phyloP scores from a whole-genome alignment of 768 basidiomycete species.

The Pleurotus pulmonarius region DNA sequence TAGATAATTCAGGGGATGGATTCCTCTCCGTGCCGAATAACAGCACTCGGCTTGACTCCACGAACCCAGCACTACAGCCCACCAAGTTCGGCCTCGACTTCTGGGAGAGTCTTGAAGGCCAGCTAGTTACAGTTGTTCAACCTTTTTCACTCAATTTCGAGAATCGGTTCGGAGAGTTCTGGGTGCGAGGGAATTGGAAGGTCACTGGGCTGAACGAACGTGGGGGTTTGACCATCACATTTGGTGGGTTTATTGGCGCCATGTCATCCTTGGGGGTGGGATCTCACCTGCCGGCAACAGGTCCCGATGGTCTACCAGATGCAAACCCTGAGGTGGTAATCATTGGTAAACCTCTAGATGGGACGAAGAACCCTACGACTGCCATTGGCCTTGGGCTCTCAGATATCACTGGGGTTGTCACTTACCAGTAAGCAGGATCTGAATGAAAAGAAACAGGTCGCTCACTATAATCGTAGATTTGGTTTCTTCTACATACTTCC shows the following conservation, averaged over 20 bases:
- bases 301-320: constrained; percentile 46
- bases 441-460: neutral
- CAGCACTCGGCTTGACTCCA: constrained; percentile 35
- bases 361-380: constrained; percentile 43
- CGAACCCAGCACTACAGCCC: constrained; percentile 46
- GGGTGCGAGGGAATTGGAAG: constrained; percentile 56
- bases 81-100: constrained; percentile 56
- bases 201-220: constrained; percentile 51
- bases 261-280: no score
- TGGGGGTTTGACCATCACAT: constrained; percentile 51
- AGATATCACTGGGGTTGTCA: constrained; percentile 54
- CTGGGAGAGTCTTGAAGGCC: constrained; percentile 60
- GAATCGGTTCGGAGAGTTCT: constrained; percentile 52
- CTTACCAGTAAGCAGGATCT: constrained; percentile 40
- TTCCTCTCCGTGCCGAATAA: constrained; percentile 57
- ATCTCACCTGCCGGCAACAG: constrained; percentile 19
- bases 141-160: constrained; percentile 47
- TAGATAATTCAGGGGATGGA: constrained; percentile 51
- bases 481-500: constrained; percentile 59
- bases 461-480: constrained; percentile 21
- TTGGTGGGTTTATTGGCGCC: constrained; percentile 26
- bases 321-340: constrained; percentile 56
- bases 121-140: constrained; percentile 47
- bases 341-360: constrained; percentile 51
- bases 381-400: constrained; percentile 41